These are phyloP conservation scores for Alternaria conjuncta DNA, from an alignment of 2,329 filamentous ascomycete species.

Conservation along the genomic window DNA sequence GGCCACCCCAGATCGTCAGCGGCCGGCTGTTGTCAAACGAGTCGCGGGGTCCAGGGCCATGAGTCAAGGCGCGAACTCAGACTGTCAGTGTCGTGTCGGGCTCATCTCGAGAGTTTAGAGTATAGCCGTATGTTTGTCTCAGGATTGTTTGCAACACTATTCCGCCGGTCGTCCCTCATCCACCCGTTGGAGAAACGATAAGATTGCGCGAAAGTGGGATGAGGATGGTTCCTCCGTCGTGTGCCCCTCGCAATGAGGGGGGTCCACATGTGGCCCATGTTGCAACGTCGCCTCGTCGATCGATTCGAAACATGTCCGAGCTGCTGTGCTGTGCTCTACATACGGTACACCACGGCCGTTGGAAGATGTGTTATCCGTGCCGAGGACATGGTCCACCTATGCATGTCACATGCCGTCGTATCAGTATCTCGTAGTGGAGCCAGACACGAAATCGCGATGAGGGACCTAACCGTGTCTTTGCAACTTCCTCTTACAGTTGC, in stretches of 20 bases:
- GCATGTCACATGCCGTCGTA: background rate
- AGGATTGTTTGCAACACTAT: background rate
- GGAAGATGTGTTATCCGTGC: background rate
- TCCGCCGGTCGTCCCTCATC: background rate
- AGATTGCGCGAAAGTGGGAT: background rate
- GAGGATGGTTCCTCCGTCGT: background rate
- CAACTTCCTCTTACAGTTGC: background rate
- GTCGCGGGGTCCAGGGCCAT: conserved; percentile 3
- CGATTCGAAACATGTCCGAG: background rate
- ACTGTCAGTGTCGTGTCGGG: background rate
- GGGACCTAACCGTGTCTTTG: background rate
- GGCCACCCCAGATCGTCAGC: conserved; percentile 2
- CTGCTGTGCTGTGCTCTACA: background rate
- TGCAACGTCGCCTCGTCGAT: background rate
- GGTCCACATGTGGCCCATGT: background rate
- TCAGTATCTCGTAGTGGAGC: background rate
- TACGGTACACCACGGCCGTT: background rate
- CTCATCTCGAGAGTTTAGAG: background rate
- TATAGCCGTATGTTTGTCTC: background rate
- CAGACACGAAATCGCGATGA: background rate
- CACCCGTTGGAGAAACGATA: background rate
- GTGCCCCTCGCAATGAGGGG: background rate
- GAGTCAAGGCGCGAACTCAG: background rate
- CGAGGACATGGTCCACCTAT: background rate
- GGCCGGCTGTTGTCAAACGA: background rate